Evolutionary conservation across 331 rosid genomes (phyloP).

Genomic region (Spiraea crenata): DNA sequence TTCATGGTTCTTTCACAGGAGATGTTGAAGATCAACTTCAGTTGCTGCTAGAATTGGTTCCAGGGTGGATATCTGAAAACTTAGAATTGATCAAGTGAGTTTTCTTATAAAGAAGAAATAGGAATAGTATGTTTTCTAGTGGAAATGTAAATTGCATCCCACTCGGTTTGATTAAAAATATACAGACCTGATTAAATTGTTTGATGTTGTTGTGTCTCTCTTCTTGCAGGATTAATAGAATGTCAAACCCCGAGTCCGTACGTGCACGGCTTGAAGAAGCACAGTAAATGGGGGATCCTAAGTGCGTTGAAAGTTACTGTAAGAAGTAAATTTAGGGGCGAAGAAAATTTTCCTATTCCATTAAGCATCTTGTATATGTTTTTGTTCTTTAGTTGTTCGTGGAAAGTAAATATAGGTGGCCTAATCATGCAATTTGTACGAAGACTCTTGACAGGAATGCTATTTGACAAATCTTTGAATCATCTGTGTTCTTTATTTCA

Average conservation of each 20-base stretch:
- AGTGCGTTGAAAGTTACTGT: not conserved
- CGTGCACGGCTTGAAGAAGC: slow-evolving; percentile 69
- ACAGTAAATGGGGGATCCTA: slow-evolving; percentile 21
- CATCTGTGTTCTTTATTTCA: not conserved
- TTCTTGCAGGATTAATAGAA: slow-evolving; percentile 54
- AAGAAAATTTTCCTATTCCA: slow-evolving; percentile 5
- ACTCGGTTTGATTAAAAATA: not conserved
- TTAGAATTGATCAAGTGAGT: slow-evolving; percentile 48
- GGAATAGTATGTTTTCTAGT: not conserved
- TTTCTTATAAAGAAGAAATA: not conserved
- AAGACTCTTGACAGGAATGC: slow-evolving; percentile 4
- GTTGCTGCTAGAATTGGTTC: slow-evolving; percentile 64
- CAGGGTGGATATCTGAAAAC: slow-evolving; percentile 83
- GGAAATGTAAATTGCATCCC: not conserved
- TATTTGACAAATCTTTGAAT: not conserved
- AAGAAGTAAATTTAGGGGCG: not conserved
- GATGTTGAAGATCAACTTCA: slow-evolving; percentile 75
- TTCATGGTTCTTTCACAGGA: slow-evolving; percentile 34
- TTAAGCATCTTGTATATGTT: slow-evolving; percentile 5
- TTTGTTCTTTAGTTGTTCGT: slow-evolving; percentile 2
- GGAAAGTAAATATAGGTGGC: slow-evolving; percentile 7
- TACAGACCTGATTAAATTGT: slow-evolving; percentile 3
- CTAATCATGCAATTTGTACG: not conserved
- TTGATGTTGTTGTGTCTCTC: slow-evolving; percentile 15
- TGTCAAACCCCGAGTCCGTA: slow-evolving; percentile 34